These are phyloP conservation scores for Fusarium vanettenii DNA, from an alignment of 2,329 filamentous ascomycete species.

Conservation along the genomic window DNA sequence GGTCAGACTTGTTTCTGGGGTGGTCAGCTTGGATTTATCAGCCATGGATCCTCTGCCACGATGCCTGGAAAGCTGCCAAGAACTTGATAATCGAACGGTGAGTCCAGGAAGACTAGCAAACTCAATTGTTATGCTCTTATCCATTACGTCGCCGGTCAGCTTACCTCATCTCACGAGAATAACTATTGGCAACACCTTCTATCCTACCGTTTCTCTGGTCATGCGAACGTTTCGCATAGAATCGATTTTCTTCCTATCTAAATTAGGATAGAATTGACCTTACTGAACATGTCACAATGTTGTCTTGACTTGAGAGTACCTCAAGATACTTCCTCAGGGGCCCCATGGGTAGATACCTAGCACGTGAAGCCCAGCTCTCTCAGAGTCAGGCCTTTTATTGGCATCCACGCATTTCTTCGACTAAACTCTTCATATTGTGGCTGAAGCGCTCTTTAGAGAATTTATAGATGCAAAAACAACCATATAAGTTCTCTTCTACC, in stretches of 20 bases:
- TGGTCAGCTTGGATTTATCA: not conserved
- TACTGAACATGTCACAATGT: not conserved
- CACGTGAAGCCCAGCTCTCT: not conserved
- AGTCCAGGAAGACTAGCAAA: not conserved
- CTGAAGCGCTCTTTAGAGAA: not conserved
- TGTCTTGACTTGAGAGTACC: not conserved
- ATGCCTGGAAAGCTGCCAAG: not conserved
- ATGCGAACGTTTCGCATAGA: not conserved
- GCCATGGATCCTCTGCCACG: not conserved
- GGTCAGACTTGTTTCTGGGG: not conserved
- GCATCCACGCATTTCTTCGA: not conserved
- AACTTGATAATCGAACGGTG: not conserved
- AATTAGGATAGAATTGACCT: not conserved
- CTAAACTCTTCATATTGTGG: not conserved
- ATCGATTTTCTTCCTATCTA: too few species aligned
- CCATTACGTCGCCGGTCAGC: not conserved
- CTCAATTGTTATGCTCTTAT: not conserved
- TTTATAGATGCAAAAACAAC: not conserved
- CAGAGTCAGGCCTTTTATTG: not conserved
- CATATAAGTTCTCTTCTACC: not conserved
- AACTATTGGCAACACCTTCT: not conserved
- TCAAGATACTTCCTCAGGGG: not conserved
- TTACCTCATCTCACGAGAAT: not conserved
- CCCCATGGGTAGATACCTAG: not conserved
- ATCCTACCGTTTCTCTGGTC: not conserved